Evolutionary conservation across 2,329 filamentous ascomycete species (phyloP).

Genomic region (Xylariaceae sp.): DNA sequence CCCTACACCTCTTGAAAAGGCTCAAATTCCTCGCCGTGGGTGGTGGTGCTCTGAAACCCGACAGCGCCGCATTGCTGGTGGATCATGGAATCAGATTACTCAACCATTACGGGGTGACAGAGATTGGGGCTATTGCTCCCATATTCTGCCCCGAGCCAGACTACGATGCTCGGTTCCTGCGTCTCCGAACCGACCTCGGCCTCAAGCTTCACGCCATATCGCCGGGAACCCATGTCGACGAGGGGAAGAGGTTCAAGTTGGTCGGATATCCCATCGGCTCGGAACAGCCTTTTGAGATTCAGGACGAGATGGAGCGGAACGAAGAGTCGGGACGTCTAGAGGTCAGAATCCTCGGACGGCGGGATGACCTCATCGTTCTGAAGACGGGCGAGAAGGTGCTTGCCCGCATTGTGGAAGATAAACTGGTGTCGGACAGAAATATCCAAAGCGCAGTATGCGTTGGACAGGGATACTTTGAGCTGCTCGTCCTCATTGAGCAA

Average conservation of each 20-base stretch:
- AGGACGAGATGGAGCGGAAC: slow-evolving; percentile 28
- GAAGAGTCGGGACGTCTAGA: slow-evolving; percentile 12
- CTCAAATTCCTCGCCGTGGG: slow-evolving; percentile 30
- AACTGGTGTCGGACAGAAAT: slow-evolving; percentile 1
- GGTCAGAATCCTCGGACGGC: slow-evolving; percentile 28
- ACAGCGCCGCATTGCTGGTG: slow-evolving; percentile 19
- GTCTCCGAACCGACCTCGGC: slow-evolving; percentile 27
- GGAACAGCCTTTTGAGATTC: slow-evolving; percentile 24
- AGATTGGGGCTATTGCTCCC: slow-evolving; percentile 29
- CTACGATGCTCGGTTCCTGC: slow-evolving; percentile 29
- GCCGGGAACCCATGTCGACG: neutral
- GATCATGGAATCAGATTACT: slow-evolving; percentile 24
- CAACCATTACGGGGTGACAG: slow-evolving; percentile 33
- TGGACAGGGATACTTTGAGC: slow-evolving; percentile 13
- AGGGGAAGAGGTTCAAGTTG: slow-evolving; percentile 19
- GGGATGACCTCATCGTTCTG: slow-evolving; percentile 23
- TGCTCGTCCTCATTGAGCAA: slow-evolving; percentile 14
- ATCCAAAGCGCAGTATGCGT: slow-evolving; percentile 11
- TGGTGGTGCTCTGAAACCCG: slow-evolving; percentile 26
- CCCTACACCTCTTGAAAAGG: slow-evolving; percentile 10
- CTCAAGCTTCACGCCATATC: slow-evolving; percentile 19
- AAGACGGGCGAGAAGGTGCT: slow-evolving; percentile 16
- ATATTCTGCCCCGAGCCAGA: slow-evolving; percentile 26
- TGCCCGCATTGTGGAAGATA: slow-evolving; percentile 10
- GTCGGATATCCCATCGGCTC: slow-evolving; percentile 25